These are phyloP conservation scores for Globisporangium takayamanum DNA, from an alignment of 352 stramenopile genomes.

Conservation along the genomic window DNA sequence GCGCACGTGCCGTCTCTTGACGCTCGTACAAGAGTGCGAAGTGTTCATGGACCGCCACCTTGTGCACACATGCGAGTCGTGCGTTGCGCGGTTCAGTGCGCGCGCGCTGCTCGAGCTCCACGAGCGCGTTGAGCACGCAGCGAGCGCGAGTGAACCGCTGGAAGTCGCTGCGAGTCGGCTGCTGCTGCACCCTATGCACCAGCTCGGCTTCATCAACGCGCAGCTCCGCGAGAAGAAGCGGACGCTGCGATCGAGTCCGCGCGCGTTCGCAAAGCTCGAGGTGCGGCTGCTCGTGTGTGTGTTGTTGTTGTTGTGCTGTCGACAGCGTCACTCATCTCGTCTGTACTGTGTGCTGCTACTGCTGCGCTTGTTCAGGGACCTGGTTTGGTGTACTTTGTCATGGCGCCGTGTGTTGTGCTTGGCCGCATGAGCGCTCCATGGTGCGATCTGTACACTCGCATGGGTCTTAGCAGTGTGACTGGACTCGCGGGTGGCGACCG, in stretches of 20 bases:
- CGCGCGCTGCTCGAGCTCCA: slow-evolving; percentile 52
- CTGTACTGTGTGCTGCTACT: not conserved
- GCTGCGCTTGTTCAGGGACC: slow-evolving; percentile 21
- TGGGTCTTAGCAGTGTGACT: slow-evolving; percentile 36
- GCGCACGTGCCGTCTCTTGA: slow-evolving; percentile 16
- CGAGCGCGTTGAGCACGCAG: slow-evolving; percentile 29
- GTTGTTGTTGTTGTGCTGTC: not conserved
- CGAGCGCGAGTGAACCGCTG: slow-evolving; percentile 11
- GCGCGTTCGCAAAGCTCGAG: slow-evolving; percentile 74
- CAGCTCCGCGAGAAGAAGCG: slow-evolving; percentile 28
- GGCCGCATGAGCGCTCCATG: slow-evolving; percentile 50
- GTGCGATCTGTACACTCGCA: slow-evolving; percentile 47
- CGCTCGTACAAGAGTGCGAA: slow-evolving; percentile 50
- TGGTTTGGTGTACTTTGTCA: slow-evolving; percentile 64
- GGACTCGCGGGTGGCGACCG: slow-evolving; percentile 37
- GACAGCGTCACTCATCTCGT: not conserved
- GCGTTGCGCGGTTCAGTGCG: slow-evolving; percentile 40
- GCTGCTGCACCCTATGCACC: slow-evolving; percentile 36
- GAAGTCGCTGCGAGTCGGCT: slow-evolving; percentile 34
- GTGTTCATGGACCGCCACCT: slow-evolving; percentile 45
- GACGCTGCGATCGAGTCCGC: slow-evolving; percentile 18
- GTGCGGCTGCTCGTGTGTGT: slow-evolving; percentile 18
- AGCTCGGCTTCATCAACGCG: slow-evolving; percentile 37
- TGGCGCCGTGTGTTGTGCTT: slow-evolving; percentile 56
- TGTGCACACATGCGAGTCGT: slow-evolving; percentile 42